Base-by-base conservation (phyloP, 139 green algal genomes). In the Chlorella sp. region DNA sequence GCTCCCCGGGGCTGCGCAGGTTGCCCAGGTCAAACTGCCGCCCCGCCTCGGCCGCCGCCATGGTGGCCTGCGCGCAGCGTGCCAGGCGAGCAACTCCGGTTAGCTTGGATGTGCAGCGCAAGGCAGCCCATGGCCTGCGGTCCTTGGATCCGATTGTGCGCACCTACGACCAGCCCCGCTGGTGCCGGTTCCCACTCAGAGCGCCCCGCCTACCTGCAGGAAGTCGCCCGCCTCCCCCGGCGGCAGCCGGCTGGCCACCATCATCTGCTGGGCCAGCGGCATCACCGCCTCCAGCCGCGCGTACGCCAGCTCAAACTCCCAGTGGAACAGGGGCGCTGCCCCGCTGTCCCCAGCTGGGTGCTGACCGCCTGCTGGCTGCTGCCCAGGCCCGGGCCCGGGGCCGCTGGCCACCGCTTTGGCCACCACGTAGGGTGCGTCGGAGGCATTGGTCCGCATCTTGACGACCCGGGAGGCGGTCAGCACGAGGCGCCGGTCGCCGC, bases 401-500 rank as follows among this genome's bases (percentile, higher is more conserved):
- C 36, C 20, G 38, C 30, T 40, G 36, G 41, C 38, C 22, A 41
- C 62, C 28, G 73, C 80, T 36, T 79, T 85, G 32, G 93, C 83
- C 36, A 94, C 89, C 11, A 84, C 86, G 74, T 96, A 97, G 1
- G 93, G 93, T 30, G 88, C 89, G 73, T 96, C 94, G 40, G 89
- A 87, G 67, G 88, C 92, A 87, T 95, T 94, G n/a, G 91, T 83
- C 34, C 92, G 92, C 94, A 97, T 97, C 69, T 92, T 92, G 0
- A 88, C 83, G 16, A 91, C 44, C 43, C 85, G 76, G 6, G n/a
- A 69, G 22, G 78, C 81, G 20, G 84, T 83, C 41, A 93, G n/a
- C 24, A 70, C 54, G 38, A 91, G 73, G 43, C 54, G 76, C 32
- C 51, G 68, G 51, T 80, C 76, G 22, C 77, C 77, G 8, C 51